Evolutionary conservation across 2,329 filamentous ascomycete species (phyloP), one percentile per base, ranked within the genome.

Genomic region (Bipolaris cookei): DNA sequence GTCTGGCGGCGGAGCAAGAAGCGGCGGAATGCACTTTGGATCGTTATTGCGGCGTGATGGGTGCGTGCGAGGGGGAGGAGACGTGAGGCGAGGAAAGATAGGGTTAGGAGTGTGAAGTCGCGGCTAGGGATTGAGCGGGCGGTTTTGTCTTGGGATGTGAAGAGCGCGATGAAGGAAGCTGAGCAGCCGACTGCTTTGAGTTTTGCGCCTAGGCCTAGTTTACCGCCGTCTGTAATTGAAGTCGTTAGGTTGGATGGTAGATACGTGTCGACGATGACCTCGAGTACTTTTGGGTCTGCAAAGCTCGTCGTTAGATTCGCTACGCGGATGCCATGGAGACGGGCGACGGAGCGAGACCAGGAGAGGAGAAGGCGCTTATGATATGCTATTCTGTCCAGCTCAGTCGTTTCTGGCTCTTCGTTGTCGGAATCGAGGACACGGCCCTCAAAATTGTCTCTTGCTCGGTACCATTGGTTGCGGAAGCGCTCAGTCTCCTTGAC

Each of bases 41-140:
- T 79, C 0, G 76, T 76, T 2, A 76, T 68, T 0, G 84, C 84
- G 2, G 85, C 85, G 41, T 81, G 79, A 55, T 79, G 76, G 11
- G 74, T 75, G 54, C 78, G 78, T 1, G 80, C 80, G 5, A 84
- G 77, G 0, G 82, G 80, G 3, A 88, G 76, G 1, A 88, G 75
- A 38, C 85, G 80, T 3, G 83, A 86, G 39, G 84, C 85, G 5
- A 88, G 79, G 68, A 87, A 87, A 3, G 84, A 80, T 6, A 88
- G 80, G 2, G 83, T 80, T 2, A 83, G 81, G 23, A 86, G 69
- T 0, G 83, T 85, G 59, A 85, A 86, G 62, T 83, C 80, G 23
- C 76, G 76, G 54, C 82, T 81, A 11, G 85, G 83, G 21, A 87
- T 79, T 23, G 77, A 74, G 4, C 62, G 65, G 14, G 64, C 46